Evolutionary conservation across 164 flowering plant genomes (phyloP).

Genomic region (Litsea cubeba): DNA sequence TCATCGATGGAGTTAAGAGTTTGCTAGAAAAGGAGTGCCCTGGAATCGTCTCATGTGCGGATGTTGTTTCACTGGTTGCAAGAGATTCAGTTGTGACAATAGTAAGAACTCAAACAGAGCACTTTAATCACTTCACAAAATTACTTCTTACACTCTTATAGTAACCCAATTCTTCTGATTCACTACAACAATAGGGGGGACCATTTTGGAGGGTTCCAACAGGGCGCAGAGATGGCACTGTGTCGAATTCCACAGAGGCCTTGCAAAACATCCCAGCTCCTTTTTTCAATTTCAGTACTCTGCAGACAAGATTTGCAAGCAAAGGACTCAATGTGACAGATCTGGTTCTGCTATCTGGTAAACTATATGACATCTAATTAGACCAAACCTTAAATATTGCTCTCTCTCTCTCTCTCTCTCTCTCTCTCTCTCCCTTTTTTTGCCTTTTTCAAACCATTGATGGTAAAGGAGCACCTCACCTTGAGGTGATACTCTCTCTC

Average conservation of each 20-base stretch:
- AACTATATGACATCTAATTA: not conserved
- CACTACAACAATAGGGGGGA: constrained; percentile 27
- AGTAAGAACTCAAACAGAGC: not conserved
- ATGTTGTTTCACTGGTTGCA: constrained; percentile 57
- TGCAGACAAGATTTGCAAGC: constrained; percentile 39
- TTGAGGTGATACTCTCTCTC: not conserved
- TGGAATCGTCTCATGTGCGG: constrained; percentile 82
- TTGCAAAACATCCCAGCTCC: constrained; percentile 57
- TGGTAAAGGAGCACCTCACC: not conserved
- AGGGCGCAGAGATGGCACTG: constrained; percentile 67
- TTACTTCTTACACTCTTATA: not conserved
- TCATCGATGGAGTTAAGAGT: constrained; percentile 70
- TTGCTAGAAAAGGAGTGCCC: constrained; percentile 67
- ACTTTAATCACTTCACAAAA: not conserved
- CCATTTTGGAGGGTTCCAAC: constrained; percentile 76
- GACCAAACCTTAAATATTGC: not conserved
- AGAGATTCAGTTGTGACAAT: constrained; percentile 47
- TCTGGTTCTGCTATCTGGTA: constrained; percentile 72
- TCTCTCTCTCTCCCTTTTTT: not conserved
- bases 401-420: not conserved
- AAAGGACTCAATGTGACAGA: constrained; percentile 64
- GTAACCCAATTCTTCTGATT: not conserved
- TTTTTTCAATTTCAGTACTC: constrained; percentile 44
- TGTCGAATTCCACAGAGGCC: constrained; percentile 55
- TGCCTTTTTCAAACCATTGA: not conserved